phyloP scores from a whole-genome alignment of 768 basidiomycete genomes.

The Naganishia friedmannii region DNA sequence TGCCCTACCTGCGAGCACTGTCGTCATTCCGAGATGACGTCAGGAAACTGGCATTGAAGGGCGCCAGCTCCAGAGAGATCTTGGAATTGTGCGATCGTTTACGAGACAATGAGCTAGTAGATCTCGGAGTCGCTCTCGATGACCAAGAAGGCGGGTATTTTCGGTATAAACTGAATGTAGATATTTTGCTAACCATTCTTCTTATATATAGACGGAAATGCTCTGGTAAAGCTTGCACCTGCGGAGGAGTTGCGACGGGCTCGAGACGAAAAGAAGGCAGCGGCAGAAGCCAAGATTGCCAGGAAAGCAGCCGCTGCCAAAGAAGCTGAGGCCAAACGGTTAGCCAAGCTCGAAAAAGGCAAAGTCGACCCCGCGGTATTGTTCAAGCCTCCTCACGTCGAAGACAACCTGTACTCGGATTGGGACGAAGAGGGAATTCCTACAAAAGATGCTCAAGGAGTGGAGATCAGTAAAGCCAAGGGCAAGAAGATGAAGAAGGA shows the following conservation, averaged over 20 bases:
- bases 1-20: constrained; percentile 81
- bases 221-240: constrained; percentile 85
- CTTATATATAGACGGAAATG: constrained; percentile 70
- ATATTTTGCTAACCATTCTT: constrained; percentile 23
- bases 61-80: constrained; percentile 69
- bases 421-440: constrained; percentile 87
- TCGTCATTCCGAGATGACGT: constrained; percentile 90
- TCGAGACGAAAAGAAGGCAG: constrained; percentile 81
- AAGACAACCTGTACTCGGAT: constrained; percentile 68
- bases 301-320: constrained; percentile 72
- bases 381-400: constrained; percentile 78
- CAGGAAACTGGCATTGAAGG: constrained; percentile 70
- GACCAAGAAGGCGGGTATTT: constrained; percentile 77
- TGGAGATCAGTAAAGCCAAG: constrained; percentile 76
- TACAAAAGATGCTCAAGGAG: constrained; percentile 75
- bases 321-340: constrained; percentile 48
- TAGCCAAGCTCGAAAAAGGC: constrained; percentile 81
- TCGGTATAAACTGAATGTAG: not conserved
- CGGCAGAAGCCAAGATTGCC: constrained; percentile 68
- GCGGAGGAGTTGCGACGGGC: constrained; percentile 75
- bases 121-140: constrained; percentile 92
- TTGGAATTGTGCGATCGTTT: constrained; percentile 82
- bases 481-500: constrained; percentile 75
- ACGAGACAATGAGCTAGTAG: constrained; percentile 81
- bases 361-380: constrained; percentile 68